phyloP scores from a whole-genome alignment of 2,329 filamentous ascomycete genomes.

The Graphilbum ipis-grandicollis region DNA sequence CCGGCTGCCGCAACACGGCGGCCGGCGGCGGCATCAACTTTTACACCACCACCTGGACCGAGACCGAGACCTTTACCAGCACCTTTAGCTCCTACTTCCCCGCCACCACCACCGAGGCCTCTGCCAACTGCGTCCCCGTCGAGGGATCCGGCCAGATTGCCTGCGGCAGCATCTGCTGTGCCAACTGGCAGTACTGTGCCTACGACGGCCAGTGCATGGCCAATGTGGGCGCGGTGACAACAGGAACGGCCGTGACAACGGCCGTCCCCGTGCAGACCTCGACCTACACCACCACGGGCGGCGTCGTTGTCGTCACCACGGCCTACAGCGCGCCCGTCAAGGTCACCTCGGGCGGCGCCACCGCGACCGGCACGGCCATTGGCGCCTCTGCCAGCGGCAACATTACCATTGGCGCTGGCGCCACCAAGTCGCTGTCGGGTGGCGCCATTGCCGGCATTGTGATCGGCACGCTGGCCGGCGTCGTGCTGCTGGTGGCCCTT shows the following conservation, averaged over 20 bases:
- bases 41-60: slow-evolving; percentile 42
- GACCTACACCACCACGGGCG: slow-evolving; percentile 17
- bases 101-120: slow-evolving; percentile 18
- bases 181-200: slow-evolving; percentile 50
- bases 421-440: slow-evolving; percentile 33
- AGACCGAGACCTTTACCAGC: slow-evolving; percentile 41
- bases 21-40: slow-evolving; percentile 14
- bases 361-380: slow-evolving; percentile 33
- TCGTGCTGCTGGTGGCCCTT: slow-evolving; percentile 48
- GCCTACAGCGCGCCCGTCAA: slow-evolving; percentile 32
- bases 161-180: slow-evolving; percentile 57
- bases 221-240: slow-evolving; percentile 20
- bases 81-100: slow-evolving; percentile 33
- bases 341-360: slow-evolving; percentile 34
- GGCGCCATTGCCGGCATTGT: slow-evolving; percentile 72
- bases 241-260: slow-evolving; percentile 16
- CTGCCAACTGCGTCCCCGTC: slow-evolving; percentile 30
- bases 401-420: slow-evolving; percentile 20
- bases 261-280: slow-evolving; percentile 13
- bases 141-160: slow-evolving; percentile 34
- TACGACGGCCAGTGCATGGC: slow-evolving; percentile 37
- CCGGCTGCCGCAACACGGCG: slow-evolving; percentile 26
- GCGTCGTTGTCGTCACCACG: slow-evolving; percentile 32
- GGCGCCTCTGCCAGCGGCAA: slow-evolving; percentile 22
- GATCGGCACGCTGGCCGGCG: slow-evolving; percentile 51